A percentile compares a stretch with the other conserved stretches of the same genome.
Evolutionary conservation across 2,329 filamentous ascomycete species (phyloP).

Genomic region (Leptodontidium sp.): DNA sequence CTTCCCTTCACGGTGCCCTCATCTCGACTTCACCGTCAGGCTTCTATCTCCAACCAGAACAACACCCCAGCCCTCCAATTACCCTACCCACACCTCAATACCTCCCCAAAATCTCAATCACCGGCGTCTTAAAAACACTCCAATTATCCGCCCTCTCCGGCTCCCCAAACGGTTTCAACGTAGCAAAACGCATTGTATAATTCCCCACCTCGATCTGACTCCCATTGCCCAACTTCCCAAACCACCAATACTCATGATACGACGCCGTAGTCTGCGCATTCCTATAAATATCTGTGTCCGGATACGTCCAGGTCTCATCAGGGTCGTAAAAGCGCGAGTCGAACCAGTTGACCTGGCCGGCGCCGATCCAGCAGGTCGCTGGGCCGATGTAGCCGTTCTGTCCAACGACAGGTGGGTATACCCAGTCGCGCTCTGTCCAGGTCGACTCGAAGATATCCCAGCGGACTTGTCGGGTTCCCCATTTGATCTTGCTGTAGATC

Average conservation of each 20-base stretch:
- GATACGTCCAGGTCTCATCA: slow-evolving; percentile 10
- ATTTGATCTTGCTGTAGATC: slow-evolving; percentile 17
- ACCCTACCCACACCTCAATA: not conserved
- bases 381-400: slow-evolving; percentile 13
- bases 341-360: not conserved
- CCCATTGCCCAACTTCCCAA: slow-evolving; percentile 20
- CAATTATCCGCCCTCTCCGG: slow-evolving; percentile 6
- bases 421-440: slow-evolving; percentile 15
- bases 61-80: not conserved
- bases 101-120: slow-evolving; percentile 18
- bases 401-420: slow-evolving; percentile 2
- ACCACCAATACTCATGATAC: slow-evolving; percentile 22
- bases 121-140: slow-evolving; percentile 15
- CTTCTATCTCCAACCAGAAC: no score
- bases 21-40: no score
- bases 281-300: not conserved
- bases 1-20: no score
- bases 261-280: slow-evolving; percentile 7
- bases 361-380: not conserved
- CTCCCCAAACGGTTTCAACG: slow-evolving; percentile 15
- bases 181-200: slow-evolving; percentile 18
- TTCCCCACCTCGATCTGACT: slow-evolving; percentile 18
- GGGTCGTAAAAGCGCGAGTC: not conserved
- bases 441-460: slow-evolving; percentile 15
- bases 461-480: slow-evolving; percentile 15